Evolutionary conservation across 441 rosid genomes (phyloP).

Genomic region (Melastoma candidum): DNA sequence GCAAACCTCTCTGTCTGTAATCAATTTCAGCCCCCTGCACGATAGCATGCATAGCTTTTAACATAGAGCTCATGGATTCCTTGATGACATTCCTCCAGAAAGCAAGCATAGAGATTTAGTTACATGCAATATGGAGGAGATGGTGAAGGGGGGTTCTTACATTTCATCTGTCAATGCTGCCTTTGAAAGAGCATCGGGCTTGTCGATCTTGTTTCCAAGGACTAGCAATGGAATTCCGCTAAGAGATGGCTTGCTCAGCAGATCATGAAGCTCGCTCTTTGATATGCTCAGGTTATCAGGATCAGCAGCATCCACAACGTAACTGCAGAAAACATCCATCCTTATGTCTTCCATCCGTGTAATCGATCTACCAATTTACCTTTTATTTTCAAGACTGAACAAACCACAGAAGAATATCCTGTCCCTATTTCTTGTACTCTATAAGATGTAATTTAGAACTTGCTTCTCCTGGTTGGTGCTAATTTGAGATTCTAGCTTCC

Average conservation of each 20-base stretch:
- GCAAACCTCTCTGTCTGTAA: conserved; percentile 60
- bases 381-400: background rate
- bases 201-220: conserved; percentile 70
- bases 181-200: conserved; percentile 53
- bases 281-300: conserved; percentile 54
- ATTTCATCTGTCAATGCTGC: conserved; percentile 53
- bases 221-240: conserved; percentile 59
- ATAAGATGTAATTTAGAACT: too few species aligned
- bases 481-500: too few species aligned
- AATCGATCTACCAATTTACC: too few species aligned
- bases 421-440: too few species aligned
- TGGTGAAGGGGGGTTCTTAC: conserved; percentile 21
- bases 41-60: conserved; percentile 9
- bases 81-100: background rate
- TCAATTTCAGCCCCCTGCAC: conserved; percentile 49
- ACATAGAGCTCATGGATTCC: background rate
- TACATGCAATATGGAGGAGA: background rate
- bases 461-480: too few species aligned
- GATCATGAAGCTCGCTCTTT: conserved; percentile 59
- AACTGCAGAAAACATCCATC: conserved; percentile 26
- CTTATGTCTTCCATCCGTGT: too few species aligned
- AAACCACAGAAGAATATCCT: background rate
- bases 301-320: conserved; percentile 73
- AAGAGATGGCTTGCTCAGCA: conserved; percentile 56
- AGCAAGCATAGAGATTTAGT: background rate